Conservation (phyloP, 2,329 filamentous ascomycete species). For the Fusarium sp. region DNA sequence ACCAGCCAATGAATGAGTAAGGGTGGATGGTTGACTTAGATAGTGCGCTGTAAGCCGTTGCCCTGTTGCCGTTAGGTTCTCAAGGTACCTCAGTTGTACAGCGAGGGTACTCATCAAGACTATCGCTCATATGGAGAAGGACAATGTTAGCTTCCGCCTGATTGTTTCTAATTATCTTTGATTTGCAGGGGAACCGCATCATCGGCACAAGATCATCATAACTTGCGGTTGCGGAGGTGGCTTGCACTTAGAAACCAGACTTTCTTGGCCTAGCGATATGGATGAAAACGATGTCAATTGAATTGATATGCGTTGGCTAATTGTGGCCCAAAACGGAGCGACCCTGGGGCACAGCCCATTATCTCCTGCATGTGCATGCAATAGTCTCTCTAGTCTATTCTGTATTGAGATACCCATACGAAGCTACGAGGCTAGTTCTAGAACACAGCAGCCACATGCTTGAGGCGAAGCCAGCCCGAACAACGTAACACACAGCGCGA, state of each 20-base stretch:
- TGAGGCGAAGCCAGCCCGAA: not conserved
- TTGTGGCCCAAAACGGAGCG: constrained; percentile 4
- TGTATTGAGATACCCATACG: not conserved
- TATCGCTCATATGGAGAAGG: not conserved
- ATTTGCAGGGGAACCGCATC: constrained; percentile 6
- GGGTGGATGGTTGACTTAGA: not conserved
- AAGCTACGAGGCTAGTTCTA: not conserved
- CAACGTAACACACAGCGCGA: not conserved
- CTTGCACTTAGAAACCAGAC: constrained; percentile 4
- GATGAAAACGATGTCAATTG: not conserved
- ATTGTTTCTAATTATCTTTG: not conserved
- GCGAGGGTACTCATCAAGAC: not conserved
- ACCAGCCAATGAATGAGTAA: not conserved
- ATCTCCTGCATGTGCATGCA: not conserved
- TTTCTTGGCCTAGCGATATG: constrained; percentile 16
- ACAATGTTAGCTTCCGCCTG: not conserved
- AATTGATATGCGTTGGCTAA: not conserved
- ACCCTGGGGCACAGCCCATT: not conserved
- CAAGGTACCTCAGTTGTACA: not conserved
- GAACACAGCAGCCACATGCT: not conserved
- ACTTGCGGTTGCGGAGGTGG: constrained; percentile 6
- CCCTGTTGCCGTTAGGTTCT: not conserved
- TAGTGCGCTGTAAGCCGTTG: constrained; percentile 3
- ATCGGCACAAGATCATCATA: not conserved
- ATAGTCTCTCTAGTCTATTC: not conserved